These are phyloP conservation scores for Monilinia aucupariae DNA, from an alignment of 2,329 filamentous ascomycete genomes.

Conservation along the genomic window DNA sequence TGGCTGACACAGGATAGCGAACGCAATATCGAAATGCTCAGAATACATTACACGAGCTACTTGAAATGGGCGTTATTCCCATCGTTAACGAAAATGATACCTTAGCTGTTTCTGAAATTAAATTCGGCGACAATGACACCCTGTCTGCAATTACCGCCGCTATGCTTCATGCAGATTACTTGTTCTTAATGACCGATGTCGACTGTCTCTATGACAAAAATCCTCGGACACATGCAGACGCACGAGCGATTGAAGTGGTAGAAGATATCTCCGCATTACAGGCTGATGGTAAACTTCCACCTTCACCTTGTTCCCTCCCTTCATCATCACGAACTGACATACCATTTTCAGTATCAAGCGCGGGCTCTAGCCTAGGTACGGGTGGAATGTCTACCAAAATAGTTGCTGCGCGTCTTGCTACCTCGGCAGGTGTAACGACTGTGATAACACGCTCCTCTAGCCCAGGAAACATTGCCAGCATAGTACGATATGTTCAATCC, in stretches of 20 bases:
- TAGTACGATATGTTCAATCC: constrained; percentile 74
- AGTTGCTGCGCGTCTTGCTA: constrained; percentile 83
- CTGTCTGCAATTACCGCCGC: constrained; percentile 92
- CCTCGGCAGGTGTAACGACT: constrained; percentile 90
- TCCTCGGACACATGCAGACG: constrained; percentile 76
- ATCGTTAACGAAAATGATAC: constrained; percentile 99
- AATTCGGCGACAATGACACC: constrained; percentile 98
- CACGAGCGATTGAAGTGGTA: constrained; percentile 84
- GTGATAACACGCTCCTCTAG: constrained; percentile 92
- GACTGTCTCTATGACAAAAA: constrained; percentile 98
- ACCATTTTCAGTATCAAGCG: constrained; percentile 62
- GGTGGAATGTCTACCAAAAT: constrained; percentile 99
- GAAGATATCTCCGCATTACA: constrained; percentile 78
- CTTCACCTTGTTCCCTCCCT: neutral
- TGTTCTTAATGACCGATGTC: constrained; percentile 98
- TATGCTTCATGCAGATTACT: constrained; percentile 93
- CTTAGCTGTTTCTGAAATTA: constrained; percentile 93
- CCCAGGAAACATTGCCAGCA: constrained; percentile 83
- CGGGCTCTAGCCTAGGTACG: constrained; percentile 83
- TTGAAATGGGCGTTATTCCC: constrained; percentile 93
- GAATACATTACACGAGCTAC: constrained; percentile 83
- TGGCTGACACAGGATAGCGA: constrained; percentile 46
- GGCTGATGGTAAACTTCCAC: constrained; percentile 59
- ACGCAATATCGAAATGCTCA: constrained; percentile 95
- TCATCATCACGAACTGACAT: neutral